These are phyloP conservation scores for Bacidia gigantensis DNA, from an alignment of 495 filamentous ascomycete genomes.

Conservation along the genomic window DNA sequence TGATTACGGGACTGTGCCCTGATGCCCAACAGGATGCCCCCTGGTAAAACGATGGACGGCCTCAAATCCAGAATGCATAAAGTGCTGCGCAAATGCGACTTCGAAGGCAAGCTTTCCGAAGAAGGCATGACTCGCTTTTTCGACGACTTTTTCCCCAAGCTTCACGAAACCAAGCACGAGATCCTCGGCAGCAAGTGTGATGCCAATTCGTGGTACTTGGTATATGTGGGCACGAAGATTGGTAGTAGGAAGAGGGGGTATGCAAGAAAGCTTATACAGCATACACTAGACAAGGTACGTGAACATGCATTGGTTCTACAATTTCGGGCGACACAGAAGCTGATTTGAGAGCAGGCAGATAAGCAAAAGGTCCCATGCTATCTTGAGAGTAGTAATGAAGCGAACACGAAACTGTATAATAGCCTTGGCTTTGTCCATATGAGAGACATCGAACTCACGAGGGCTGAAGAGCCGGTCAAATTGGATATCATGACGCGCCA, in stretches of 20 bases:
- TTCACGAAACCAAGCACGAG: slow-evolving; percentile 56
- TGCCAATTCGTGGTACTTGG: slow-evolving; percentile 54
- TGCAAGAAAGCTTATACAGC: slow-evolving; percentile 50
- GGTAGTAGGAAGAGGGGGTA: slow-evolving; percentile 53
- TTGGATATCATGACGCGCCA: slow-evolving; percentile 69
- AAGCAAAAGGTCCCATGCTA: slow-evolving; percentile 48
- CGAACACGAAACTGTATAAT: slow-evolving; percentile 54
- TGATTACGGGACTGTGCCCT: no score
- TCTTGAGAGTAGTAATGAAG: slow-evolving; percentile 56
- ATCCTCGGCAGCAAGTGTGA: slow-evolving; percentile 52
- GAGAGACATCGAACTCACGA: slow-evolving; percentile 43
- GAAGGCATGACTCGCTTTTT: slow-evolving; percentile 64
- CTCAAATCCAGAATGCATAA: slow-evolving; percentile 49
- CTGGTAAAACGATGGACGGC: slow-evolving; percentile 58
- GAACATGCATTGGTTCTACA: slow-evolving; percentile 6
- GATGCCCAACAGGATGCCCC: slow-evolving; percentile 63
- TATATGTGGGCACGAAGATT: slow-evolving; percentile 63
- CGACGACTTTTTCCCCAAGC: slow-evolving; percentile 58
- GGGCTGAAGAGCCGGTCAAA: slow-evolving; percentile 44
- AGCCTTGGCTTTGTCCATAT: slow-evolving; percentile 53
- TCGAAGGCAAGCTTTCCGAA: slow-evolving; percentile 41
- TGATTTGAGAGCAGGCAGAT: slow-evolving; percentile 40
- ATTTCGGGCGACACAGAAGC: slow-evolving; percentile 9
- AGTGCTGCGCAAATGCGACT: slow-evolving; percentile 52
- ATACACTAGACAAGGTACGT: slow-evolving; percentile 48